Evolutionary conservation across 169 alveolate species (phyloP).

Genomic region (Condylostoma magnum): DNA sequence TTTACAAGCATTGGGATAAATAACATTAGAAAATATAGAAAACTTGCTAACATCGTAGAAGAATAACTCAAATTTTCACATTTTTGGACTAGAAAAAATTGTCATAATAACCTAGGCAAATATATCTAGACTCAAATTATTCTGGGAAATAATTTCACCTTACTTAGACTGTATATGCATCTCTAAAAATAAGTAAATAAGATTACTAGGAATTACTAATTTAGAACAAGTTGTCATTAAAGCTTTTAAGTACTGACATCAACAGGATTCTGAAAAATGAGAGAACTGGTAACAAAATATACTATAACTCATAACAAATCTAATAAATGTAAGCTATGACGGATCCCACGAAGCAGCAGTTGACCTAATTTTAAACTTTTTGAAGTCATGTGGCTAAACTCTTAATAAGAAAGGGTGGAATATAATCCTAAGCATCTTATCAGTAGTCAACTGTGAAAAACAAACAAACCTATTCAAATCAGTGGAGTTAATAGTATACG

Average conservation of each 20-base stretch:
- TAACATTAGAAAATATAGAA: conserved; percentile 44
- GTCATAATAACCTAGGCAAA: not conserved
- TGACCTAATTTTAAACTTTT: not conserved
- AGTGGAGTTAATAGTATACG: conserved; percentile 12
- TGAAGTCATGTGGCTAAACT: conserved; percentile 16
- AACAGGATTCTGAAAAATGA: not conserved
- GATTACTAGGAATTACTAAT: not conserved
- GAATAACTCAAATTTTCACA: not conserved
- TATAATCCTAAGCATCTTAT: not conserved
- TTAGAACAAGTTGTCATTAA: conserved; percentile 8
- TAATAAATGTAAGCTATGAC: not conserved
- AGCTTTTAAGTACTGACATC: conserved; percentile 15
- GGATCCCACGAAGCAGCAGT: conserved; percentile 13
- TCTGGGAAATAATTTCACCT: conserved; percentile 25
- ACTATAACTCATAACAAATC: not conserved
- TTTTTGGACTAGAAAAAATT: conserved; percentile 23
- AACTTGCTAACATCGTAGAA: conserved; percentile 14
- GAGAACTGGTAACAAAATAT: conserved; percentile 18
- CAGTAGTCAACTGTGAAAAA: not conserved
- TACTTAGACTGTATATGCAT: conserved; percentile 28
- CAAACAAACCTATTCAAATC: conserved; percentile 12
- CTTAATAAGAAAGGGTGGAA: conserved; percentile 24
- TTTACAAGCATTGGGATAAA: conserved; percentile 36
- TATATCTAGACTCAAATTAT: not conserved
- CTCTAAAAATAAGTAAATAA: conserved; percentile 11